These are phyloP conservation scores for Zymoseptoria pseudotritici DNA, from an alignment of 2,329 filamentous ascomycete species.

Conservation along the genomic window DNA sequence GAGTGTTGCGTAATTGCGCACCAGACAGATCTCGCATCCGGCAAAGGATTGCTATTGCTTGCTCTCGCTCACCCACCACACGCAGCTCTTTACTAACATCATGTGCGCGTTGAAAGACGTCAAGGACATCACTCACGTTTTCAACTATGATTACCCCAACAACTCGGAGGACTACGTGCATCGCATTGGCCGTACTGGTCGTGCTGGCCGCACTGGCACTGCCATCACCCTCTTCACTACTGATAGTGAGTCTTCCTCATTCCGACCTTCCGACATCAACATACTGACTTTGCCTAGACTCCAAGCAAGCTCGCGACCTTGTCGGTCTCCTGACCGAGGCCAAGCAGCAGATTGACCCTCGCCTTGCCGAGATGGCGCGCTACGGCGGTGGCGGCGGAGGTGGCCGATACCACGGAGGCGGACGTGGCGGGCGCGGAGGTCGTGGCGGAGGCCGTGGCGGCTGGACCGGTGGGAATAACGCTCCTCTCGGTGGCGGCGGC, in stretches of 20 bases:
- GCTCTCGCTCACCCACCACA: slow-evolving; percentile 29
- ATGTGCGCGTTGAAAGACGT: slow-evolving; percentile 77
- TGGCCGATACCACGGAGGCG: slow-evolving; percentile 41
- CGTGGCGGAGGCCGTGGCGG: slow-evolving; percentile 29
- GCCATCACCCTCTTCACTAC: slow-evolving; percentile 98
- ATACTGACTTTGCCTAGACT: slow-evolving; percentile 36
- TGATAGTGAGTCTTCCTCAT: slow-evolving; percentile 70
- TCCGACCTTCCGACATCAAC: slow-evolving; percentile 12
- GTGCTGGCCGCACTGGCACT: slow-evolving; percentile 80
- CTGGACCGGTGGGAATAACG: slow-evolving; percentile 52
- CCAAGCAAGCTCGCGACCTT: slow-evolving; percentile 79
- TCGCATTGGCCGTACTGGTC: slow-evolving; percentile 61
- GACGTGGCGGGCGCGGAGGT: slow-evolving; percentile 42
- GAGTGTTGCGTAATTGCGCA: slow-evolving; percentile 26
- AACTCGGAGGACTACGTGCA: slow-evolving; percentile 68
- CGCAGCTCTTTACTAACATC: slow-evolving; percentile 24
- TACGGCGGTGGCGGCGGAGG: slow-evolving; percentile 54
- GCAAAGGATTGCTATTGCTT: slow-evolving; percentile 47
- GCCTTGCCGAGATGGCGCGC: slow-evolving; percentile 84
- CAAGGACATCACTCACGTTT: slow-evolving; percentile 99
- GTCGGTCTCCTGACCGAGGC: slow-evolving; percentile 87
- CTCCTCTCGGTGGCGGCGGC: slow-evolving; percentile 48
- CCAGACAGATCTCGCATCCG: slow-evolving; percentile 39
- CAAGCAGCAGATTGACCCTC: slow-evolving; percentile 96
- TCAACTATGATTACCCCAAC: slow-evolving; percentile 99